Evolutionary conservation across 2,329 filamentous ascomycete species (phyloP).

Genomic region (Neoarthrinium moseri): DNA sequence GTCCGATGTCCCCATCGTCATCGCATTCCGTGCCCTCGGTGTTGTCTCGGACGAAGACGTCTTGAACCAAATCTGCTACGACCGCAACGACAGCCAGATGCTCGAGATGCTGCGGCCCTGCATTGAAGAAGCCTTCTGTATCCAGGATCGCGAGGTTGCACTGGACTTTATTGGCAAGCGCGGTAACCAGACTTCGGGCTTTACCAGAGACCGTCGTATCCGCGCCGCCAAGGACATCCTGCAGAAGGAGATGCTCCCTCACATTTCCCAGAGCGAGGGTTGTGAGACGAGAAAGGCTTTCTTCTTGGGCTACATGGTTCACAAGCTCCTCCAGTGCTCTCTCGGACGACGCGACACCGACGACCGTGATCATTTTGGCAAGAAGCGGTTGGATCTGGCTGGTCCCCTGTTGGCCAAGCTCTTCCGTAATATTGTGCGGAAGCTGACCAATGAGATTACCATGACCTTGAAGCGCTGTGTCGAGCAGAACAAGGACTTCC

Average conservation of each 20-base stretch:
- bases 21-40: conserved; percentile 93
- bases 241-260: conserved; percentile 93
- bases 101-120: conserved; percentile 95
- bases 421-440: conserved; percentile 87
- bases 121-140: conserved; percentile 94
- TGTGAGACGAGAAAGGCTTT: conserved; percentile 96
- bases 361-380: conserved; percentile 97
- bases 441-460: conserved; percentile 87
- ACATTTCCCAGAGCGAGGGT: conserved; percentile 93
- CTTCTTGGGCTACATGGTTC: conserved; percentile 98
- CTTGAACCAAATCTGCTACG: conserved; percentile 95
- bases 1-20: conserved; percentile 86
- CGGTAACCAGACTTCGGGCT: conserved; percentile 68
- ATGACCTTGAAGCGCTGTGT: conserved; percentile 91
- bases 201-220: conserved; percentile 83
- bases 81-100: conserved; percentile 94
- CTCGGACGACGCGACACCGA: conserved; percentile 91
- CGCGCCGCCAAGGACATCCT: conserved; percentile 91
- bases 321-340: conserved; percentile 89
- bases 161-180: conserved; percentile 95
- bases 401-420: conserved; percentile 94
- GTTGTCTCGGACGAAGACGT: conserved; percentile 98
- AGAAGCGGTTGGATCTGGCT: conserved; percentile 95
- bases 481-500: conserved; percentile 85
- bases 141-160: conserved; percentile 92